Conservation (phyloP, 371 early-diverging fungal species). For the Antonospora locustae region DNA sequence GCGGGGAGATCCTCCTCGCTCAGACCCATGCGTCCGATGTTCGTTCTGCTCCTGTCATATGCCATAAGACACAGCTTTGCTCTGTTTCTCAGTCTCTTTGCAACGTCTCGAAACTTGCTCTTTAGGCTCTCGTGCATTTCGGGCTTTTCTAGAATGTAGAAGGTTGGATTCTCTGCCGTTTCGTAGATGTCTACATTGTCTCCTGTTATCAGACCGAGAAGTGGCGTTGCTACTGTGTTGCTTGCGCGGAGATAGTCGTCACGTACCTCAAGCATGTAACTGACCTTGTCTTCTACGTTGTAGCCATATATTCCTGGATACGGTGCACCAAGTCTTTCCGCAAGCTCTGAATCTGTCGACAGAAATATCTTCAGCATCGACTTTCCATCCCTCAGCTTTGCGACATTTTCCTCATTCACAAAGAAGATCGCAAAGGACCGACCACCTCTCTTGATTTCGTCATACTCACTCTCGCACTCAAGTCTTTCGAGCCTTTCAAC, state of each 20-base stretch:
- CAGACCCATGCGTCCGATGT: slow-evolving; percentile 13
- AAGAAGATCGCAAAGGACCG: slow-evolving; percentile 19
- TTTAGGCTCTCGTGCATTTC: background rate
- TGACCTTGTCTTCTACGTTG: slow-evolving; percentile 31
- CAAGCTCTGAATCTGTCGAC: slow-evolving; percentile 31
- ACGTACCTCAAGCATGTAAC: slow-evolving; percentile 1
- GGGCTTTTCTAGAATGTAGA: slow-evolving; percentile 35
- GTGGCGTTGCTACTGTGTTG: slow-evolving; percentile 7
- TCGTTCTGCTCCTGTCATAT: slow-evolving; percentile 2
- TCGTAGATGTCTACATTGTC: slow-evolving; percentile 24
- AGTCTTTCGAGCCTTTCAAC: background rate
- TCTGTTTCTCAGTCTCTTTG: slow-evolving; percentile 7
- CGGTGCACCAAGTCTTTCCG: slow-evolving; percentile 17
- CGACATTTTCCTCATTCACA: slow-evolving; percentile 5
- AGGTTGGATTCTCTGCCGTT: slow-evolving; percentile 1
- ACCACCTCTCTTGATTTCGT: slow-evolving; percentile 15
- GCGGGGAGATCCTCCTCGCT: slow-evolving; percentile 33
- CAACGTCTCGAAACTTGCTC: slow-evolving; percentile 1
- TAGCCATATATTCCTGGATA: slow-evolving; percentile 44
- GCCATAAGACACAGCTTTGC: slow-evolving; percentile 28
- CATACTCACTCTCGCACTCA: background rate
- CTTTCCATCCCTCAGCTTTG: slow-evolving; percentile 1
- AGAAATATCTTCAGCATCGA: slow-evolving; percentile 17
- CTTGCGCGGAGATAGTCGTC: background rate
- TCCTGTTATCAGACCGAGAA: slow-evolving; percentile 14